These are phyloP conservation scores for Apophysomyces trapeziformis DNA, from an alignment of 371 early-diverging fungal species.

Conservation along the genomic window DNA sequence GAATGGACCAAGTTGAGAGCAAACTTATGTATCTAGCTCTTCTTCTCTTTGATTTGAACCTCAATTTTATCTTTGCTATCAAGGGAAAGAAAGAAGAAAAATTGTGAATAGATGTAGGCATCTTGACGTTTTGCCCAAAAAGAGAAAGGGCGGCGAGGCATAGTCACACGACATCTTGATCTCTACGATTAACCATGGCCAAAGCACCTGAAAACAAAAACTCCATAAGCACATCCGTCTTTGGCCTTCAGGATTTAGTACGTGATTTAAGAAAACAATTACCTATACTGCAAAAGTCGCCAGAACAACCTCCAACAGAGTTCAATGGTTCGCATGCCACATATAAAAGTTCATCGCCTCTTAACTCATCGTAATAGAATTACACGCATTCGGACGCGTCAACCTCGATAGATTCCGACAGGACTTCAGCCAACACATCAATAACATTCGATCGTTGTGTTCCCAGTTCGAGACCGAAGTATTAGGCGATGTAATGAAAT, in stretches of 20 bases:
- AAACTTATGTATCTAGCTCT: too few relatives aligned
- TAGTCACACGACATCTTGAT: slow-evolving; percentile 5
- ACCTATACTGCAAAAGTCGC: slow-evolving; percentile 17
- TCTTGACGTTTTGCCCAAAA: too few relatives aligned
- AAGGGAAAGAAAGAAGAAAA: too few relatives aligned
- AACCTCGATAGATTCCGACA: slow-evolving; percentile 52
- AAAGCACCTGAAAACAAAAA: slow-evolving; percentile 23
- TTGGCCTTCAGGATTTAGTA: slow-evolving; percentile 38
- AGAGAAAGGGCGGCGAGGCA: not conserved
- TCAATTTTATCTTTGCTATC: too few relatives aligned
- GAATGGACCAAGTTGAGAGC: too few relatives aligned
- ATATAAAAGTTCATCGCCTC: slow-evolving; percentile 11
- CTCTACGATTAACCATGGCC: slow-evolving; percentile 13
- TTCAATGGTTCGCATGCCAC: slow-evolving; percentile 29
- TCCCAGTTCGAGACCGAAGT: slow-evolving; percentile 65
- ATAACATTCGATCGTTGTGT: slow-evolving; percentile 57
- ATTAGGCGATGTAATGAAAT: slow-evolving; percentile 60
- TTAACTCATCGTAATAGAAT: slow-evolving; percentile 29
- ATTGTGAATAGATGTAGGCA: too few relatives aligned
- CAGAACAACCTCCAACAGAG: slow-evolving; percentile 9
- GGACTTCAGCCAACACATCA: slow-evolving; percentile 56
- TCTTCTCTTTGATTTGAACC: too few relatives aligned
- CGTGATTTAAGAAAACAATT: slow-evolving; percentile 35
- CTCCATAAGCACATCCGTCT: slow-evolving; percentile 46
- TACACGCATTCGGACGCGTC: slow-evolving; percentile 61